Evolutionary conservation across 495 filamentous ascomycete genomes (phyloP).

Genomic region (Penicillium subrubescens): DNA sequence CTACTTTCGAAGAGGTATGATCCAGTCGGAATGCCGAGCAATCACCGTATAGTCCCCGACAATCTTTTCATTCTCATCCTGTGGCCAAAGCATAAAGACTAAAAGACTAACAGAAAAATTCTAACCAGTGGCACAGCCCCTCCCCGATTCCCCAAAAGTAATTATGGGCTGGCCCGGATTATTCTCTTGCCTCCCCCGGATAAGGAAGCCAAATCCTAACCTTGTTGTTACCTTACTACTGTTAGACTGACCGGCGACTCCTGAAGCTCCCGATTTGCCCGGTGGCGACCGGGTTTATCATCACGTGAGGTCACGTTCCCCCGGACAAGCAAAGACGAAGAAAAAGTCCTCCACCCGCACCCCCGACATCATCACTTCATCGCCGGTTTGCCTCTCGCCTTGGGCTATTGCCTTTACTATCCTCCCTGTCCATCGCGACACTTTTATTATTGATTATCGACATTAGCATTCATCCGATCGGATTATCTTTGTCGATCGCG

Average conservation of each 20-base stretch:
- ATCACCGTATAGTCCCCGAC: not conserved
- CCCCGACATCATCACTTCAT: conserved; percentile 14
- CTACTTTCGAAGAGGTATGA: not conserved
- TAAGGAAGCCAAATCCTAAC: conserved; percentile 3
- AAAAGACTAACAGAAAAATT: not conserved
- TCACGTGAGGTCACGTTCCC: conserved; percentile 24
- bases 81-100: not conserved
- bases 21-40: not conserved
- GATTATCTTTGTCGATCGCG: not conserved
- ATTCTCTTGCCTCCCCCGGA: conserved; percentile 18
- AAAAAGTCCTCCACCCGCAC: conserved; percentile 25
- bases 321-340: conserved; percentile 10
- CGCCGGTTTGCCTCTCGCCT: conserved; percentile 4
- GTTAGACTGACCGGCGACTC: not conserved
- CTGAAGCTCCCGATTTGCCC: conserved; percentile 22
- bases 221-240: no score
- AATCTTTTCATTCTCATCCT: not conserved
- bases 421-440: conserved; percentile 3
- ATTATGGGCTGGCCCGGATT: conserved; percentile 9
- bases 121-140: not conserved
- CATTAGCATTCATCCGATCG: not conserved
- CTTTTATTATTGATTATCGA: not conserved
- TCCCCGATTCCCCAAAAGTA: not conserved
- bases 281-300: conserved; percentile 22
- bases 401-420: not conserved